Conservation (phyloP, 805 yeast genomes). For the Candida tammaniensis region DNA sequence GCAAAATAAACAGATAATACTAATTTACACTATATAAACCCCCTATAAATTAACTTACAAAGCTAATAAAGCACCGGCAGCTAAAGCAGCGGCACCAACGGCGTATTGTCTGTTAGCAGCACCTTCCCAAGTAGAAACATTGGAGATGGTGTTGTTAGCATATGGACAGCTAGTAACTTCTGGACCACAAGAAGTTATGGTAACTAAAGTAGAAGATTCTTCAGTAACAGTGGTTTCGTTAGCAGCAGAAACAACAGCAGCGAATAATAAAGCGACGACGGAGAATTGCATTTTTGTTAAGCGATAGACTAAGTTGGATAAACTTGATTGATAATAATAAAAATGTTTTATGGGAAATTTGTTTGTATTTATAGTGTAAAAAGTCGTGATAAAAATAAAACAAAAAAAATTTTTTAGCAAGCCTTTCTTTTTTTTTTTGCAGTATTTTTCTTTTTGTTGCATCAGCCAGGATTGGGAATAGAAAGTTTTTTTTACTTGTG, state of each 20-base stretch:
- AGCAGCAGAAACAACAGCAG: constrained; percentile 16
- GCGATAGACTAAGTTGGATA: constrained; percentile 32
- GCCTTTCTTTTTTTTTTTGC: no score
- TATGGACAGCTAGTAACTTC: constrained; percentile 50
- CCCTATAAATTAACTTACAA: constrained; percentile 37
- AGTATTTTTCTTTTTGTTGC: no score
- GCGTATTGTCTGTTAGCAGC: constrained; percentile 34
- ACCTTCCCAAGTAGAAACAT: constrained; percentile 38
- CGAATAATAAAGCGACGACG: constrained; percentile 17
- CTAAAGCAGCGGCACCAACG: constrained; percentile 47
- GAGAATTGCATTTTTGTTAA: constrained; percentile 37
- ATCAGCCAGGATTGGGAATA: no score
- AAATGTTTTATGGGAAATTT: no score
- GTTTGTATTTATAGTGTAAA: no score
- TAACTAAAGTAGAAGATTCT: constrained; percentile 37
- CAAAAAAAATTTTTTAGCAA: no score
- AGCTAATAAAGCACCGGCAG: constrained; percentile 56
- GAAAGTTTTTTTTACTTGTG: no score
- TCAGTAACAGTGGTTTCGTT: constrained; percentile 27
- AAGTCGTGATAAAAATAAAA: no score
- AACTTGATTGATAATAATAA: no score
- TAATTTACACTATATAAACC: constrained; percentile 10
- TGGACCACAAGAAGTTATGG: constrained; percentile 46
- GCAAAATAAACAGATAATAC: not conserved
- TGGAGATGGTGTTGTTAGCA: constrained; percentile 20